phyloP scores from a whole-genome alignment of 1,139 yeast genomes.

The Suhomyces wounanorum region DNA sequence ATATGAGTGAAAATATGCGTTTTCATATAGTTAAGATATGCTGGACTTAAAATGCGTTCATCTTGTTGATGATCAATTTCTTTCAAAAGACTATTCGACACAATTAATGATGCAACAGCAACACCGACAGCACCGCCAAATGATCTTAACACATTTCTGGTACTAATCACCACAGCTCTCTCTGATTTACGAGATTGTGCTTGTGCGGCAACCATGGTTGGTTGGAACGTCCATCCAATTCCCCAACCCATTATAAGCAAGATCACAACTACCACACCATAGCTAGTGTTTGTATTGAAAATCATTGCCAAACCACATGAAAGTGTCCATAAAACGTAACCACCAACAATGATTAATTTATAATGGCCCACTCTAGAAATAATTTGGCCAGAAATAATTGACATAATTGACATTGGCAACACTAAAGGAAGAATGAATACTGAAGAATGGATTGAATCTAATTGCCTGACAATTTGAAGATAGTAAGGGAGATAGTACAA shows the following conservation, averaged over 20 bases:
- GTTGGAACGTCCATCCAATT: constrained; percentile 25
- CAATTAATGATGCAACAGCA: constrained; percentile 21
- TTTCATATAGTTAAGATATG: constrained; percentile 17
- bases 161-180: constrained; percentile 24
- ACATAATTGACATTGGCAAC: constrained; percentile 19
- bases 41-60: constrained; percentile 9
- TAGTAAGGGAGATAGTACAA: constrained; percentile 22
- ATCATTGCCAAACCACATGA: constrained; percentile 19
- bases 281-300: constrained; percentile 16
- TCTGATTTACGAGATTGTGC: constrained; percentile 24
- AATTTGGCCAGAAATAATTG: constrained; percentile 21
- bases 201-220: constrained; percentile 28
- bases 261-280: constrained; percentile 19
- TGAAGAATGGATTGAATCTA: constrained; percentile 18
- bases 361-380: constrained; percentile 23
- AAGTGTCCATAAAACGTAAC: constrained; percentile 21
- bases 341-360: constrained; percentile 17
- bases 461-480: constrained; percentile 21
- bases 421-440: constrained; percentile 21
- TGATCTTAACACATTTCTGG: constrained; percentile 24
- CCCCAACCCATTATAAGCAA: constrained; percentile 23
- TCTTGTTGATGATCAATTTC: constrained; percentile 14
- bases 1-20: constrained; percentile 19
- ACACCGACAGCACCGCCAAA: constrained; percentile 28
- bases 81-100: constrained; percentile 20